These are phyloP conservation scores for Monascus ruber DNA, from an alignment of 2,329 filamentous ascomycete species.

Conservation along the genomic window DNA sequence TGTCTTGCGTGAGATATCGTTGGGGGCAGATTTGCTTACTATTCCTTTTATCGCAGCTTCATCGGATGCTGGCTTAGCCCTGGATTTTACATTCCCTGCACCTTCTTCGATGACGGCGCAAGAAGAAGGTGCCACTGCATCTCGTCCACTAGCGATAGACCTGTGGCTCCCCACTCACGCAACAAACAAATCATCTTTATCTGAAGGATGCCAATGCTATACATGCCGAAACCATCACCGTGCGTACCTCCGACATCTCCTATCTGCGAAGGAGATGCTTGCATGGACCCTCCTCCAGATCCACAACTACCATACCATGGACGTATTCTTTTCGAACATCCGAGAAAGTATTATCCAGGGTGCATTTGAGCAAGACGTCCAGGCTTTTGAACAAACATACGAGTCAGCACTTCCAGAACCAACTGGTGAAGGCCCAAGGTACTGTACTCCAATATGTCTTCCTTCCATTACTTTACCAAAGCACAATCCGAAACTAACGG, in stretches of 20 bases:
- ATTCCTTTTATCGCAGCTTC: constrained; percentile 61
- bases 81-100: constrained; percentile 64
- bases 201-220: constrained; percentile 62
- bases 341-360: constrained; percentile 50
- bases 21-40: constrained; percentile 71
- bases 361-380: constrained; percentile 44
- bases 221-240: constrained; percentile 72
- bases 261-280: constrained; percentile 89
- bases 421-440: constrained; percentile 65
- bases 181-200: constrained; percentile 52
- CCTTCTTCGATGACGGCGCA: constrained; percentile 9
- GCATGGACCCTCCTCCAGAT: constrained; percentile 87
- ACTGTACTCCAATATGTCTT: constrained; percentile 3
- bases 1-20: constrained; percentile 60
- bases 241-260: constrained; percentile 77
- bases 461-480: background rate
- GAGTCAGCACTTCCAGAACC: constrained; percentile 59
- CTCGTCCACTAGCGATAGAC: constrained; percentile 56
- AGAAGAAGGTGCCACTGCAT: constrained; percentile 8
- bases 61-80: constrained; percentile 75
- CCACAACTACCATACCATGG: constrained; percentile 70
- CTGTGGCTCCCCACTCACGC: constrained; percentile 59
- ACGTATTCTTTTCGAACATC: constrained; percentile 61
- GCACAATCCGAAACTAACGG: background rate
- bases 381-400: constrained; percentile 56